Evolutionary conservation across 78 protist species (phyloP).

Genomic region (slime mould (Dictyostelium discoideum)): dicty_2.7 NC_007088.5:1754001-1754500

Average conservation of each 20-base stretch:
- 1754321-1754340: not conserved
- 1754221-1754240: not conserved
- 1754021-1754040: not conserved
- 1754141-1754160: constrained; percentile 35
- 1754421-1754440: not conserved
- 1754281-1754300: not conserved
- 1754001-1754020: not conserved
- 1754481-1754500: not conserved
- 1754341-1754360: too few relatives aligned
- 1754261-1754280: not conserved
- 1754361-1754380: not conserved
- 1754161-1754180: constrained; percentile 8
- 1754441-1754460: constrained; percentile 21
- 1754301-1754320: not conserved
- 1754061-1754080: constrained; percentile 10
- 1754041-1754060: not conserved
- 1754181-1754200: not conserved
- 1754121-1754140: constrained; percentile 17
- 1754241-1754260: not conserved
- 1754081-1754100: constrained; percentile 22
- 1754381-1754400: not conserved
- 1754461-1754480: constrained; percentile 26
- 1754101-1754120: not conserved
- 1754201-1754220: not conserved
- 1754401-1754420: not conserved